Evolutionary conservation across 2,329 filamentous ascomycete genomes (phyloP).

Genomic region (Aureobasidium mangrovei): DNA sequence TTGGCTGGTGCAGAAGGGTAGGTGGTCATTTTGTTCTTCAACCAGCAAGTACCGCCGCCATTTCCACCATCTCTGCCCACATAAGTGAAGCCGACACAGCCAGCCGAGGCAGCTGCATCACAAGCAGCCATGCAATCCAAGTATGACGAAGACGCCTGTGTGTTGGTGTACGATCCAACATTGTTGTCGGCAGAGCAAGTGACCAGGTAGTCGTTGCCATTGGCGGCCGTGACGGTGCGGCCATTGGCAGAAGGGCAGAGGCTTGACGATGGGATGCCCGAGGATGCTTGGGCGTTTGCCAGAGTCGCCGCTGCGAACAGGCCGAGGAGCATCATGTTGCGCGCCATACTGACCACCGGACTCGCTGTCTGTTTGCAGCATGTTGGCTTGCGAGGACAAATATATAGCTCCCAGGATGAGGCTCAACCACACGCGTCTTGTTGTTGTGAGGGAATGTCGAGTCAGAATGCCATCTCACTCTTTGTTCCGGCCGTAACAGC

Average conservation of each 20-base stretch:
- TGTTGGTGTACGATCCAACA: slow-evolving; percentile 14
- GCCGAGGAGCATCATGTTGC: neutral
- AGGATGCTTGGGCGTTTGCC: neutral
- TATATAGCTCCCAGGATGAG: neutral
- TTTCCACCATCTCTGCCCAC: slow-evolving; percentile 17
- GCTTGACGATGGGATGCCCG: neutral
- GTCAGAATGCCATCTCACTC: neutral
- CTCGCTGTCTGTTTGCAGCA: neutral
- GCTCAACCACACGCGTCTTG: neutral
- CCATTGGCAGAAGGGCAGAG: slow-evolving; percentile 20
- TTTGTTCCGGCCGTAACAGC: neutral
- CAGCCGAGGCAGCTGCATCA: slow-evolving; percentile 11
- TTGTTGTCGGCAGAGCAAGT: slow-evolving; percentile 14
- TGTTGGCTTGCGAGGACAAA: neutral
- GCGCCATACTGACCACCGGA: neutral
- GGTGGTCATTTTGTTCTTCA: slow-evolving; percentile 17
- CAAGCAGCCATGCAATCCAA: slow-evolving; percentile 17
- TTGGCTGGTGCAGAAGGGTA: slow-evolving; percentile 11
- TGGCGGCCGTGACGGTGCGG: slow-evolving; percentile 19
- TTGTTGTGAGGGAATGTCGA: neutral
- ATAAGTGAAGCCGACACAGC: slow-evolving; percentile 17
- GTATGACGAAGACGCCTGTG: slow-evolving; percentile 14
- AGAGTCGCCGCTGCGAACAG: neutral
- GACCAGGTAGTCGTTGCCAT: slow-evolving; percentile 9
- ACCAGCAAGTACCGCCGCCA: slow-evolving; percentile 20